phyloP scores from a whole-genome alignment of 2,329 filamentous ascomycete species.

The Amauroascus verrucosus region DNA sequence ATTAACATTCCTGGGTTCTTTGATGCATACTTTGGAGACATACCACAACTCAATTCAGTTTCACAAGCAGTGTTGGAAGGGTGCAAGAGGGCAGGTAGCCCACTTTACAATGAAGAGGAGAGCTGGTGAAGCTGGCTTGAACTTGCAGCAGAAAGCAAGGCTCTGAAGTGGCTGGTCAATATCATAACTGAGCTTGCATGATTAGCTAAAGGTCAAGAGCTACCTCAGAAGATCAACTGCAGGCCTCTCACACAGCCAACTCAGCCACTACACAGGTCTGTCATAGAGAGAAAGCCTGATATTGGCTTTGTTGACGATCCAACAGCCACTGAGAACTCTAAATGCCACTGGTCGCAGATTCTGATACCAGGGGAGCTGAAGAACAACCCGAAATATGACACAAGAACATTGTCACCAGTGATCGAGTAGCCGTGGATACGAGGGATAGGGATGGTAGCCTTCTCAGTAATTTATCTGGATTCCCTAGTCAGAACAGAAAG shows the following conservation, averaged over 20 bases:
- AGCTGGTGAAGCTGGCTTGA: background rate
- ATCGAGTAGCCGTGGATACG: constrained; percentile 9
- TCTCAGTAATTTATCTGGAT: constrained; percentile 6
- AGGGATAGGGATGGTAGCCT: constrained; percentile 19
- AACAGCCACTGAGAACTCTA: constrained; percentile 18
- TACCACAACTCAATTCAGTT: constrained; percentile 14
- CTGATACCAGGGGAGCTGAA: constrained; percentile 19
- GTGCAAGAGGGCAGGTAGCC: background rate
- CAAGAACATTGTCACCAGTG: constrained; percentile 7
- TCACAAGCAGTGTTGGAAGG: background rate
- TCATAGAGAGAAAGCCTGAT: background rate
- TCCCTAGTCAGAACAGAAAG: too few relatives aligned
- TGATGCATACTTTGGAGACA: constrained; percentile 18
- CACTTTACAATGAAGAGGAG: constrained; percentile 5
- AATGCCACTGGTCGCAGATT: constrained; percentile 35
- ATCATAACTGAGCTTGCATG: background rate
- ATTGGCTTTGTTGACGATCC: constrained; percentile 6
- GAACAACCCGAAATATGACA: background rate
- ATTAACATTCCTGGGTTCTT: constrained; percentile 19
- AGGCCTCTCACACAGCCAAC: constrained; percentile 1
- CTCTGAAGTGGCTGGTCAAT: background rate
- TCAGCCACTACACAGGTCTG: background rate
- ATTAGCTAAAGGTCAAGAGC: background rate
- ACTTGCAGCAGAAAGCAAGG: constrained; percentile 1
- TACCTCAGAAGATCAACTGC: background rate